Evolutionary conservation across 2,329 filamentous ascomycete genomes (phyloP), one percentile per base, ranked within the genome.

Genomic region (Ophiostoma pallidulum): DNA sequence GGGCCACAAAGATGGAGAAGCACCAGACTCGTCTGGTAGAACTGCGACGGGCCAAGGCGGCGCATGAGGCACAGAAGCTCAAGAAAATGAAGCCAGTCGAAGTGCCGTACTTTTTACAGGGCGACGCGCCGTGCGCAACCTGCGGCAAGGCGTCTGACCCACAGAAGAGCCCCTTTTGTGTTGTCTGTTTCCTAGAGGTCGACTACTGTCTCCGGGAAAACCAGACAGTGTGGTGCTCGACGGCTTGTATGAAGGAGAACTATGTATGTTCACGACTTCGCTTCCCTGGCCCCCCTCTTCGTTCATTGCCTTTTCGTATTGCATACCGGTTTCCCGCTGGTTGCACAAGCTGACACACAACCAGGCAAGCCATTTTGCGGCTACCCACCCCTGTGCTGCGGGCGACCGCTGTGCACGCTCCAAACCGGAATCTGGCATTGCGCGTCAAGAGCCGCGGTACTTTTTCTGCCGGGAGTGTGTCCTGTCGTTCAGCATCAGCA

Each of bases 1-100:
- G 47, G 13, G 53, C 55, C 7, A 57, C 61, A 45, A 54, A 57
- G 42, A 52, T 50, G 7, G 56, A 59, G 8, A 59, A 58, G 47
- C 58, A 62, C 29, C 55, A 52, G 28, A 52, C 55, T 49, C 57
- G 62, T 33, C 56, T 64, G 20, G 75, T 80, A 32, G 61, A 74
- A 48, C 64, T 82, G 58, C 81, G 79, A 68, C 84, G 81, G 78
- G 72, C 77, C 19, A 69, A 69, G 38, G 60, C 72, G 3, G 60
- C 79, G 6, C 69, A 76, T 2, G 64, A 72, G 16, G 60, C 64
- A 0, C 61, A 64, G 29, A 64, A 66, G 22, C 64, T 81, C 49
- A 65, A 68, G 48, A 71, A 69, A 50, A 41, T 50, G 38, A 51
- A 52, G 45, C 45, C 50, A 7, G 36, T 41, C 16, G 46, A 53